Evolutionary conservation across 345 rosid species (phyloP).

Genomic region (Pistacia atlantica): DNA sequence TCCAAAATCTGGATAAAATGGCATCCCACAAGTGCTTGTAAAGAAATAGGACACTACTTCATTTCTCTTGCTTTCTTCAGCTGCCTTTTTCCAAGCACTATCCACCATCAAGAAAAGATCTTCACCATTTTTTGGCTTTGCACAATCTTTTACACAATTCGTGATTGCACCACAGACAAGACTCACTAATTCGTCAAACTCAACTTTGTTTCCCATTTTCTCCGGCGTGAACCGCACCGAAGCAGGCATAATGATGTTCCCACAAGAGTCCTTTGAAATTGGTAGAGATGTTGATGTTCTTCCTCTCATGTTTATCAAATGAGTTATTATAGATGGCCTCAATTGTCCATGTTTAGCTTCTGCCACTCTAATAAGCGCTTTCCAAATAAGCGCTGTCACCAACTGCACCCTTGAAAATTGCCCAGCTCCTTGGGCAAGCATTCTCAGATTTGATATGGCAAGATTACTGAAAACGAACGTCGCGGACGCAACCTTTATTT

Average conservation of each 20-base stretch:
- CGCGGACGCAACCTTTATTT: not conserved
- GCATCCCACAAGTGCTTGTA: constrained; percentile 29
- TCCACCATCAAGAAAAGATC: not conserved
- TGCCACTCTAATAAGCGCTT: constrained; percentile 14
- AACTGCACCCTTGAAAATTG: not conserved
- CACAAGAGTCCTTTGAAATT: constrained; percentile 12
- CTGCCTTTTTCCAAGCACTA: not conserved
- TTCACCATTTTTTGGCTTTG: not conserved
- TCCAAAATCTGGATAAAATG: constrained; percentile 31
- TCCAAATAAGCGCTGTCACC: constrained; percentile 16
- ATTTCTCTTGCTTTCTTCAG: not conserved
- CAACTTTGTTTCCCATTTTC: not conserved
- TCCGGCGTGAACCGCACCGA: not conserved
- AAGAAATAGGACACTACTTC: constrained; percentile 16
- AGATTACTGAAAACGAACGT: not conserved
- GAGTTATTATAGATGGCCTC: constrained; percentile 12
- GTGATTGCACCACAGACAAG: not conserved
- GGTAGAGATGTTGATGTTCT: constrained; percentile 9
- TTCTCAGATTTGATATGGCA: not conserved
- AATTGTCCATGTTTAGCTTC: constrained; percentile 14
- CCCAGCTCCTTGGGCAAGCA: not conserved
- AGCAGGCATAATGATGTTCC: constrained; percentile 10
- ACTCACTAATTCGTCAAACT: not conserved
- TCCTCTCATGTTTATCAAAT: constrained; percentile 14
- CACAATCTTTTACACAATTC: not conserved